phyloP scores from a whole-genome alignment of 2,329 filamentous ascomycete genomes.

The Daldinia sp. region DNA sequence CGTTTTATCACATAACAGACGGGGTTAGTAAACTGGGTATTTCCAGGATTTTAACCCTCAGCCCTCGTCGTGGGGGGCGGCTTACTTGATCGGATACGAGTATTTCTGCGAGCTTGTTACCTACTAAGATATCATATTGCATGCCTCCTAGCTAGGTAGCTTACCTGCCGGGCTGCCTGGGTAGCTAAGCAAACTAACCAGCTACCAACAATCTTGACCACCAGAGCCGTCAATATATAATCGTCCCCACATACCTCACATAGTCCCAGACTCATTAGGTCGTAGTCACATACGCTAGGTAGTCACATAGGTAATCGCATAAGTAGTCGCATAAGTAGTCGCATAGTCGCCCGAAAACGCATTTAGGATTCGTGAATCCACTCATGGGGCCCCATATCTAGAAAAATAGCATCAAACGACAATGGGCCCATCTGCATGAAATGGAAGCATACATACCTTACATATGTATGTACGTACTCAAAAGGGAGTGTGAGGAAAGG shows the following conservation, averaged over 20 bases:
- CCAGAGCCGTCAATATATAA: constrained; percentile 2
- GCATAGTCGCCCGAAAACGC: constrained; percentile 3
- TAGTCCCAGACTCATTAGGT: too few species aligned
- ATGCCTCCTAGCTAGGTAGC: too few species aligned
- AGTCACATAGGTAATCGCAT: too few species aligned
- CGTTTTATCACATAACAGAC: background rate
- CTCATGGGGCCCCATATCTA: constrained; percentile 14
- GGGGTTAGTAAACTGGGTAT: constrained; percentile 3
- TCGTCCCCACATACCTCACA: background rate
- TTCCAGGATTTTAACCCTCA: background rate
- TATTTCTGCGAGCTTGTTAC: background rate
- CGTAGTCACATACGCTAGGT: too few species aligned
- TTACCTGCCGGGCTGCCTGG: too few species aligned
- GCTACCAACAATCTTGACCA: background rate
- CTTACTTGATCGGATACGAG: background rate
- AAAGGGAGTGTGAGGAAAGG: background rate
- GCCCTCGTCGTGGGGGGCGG: background rate
- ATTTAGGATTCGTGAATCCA: constrained; percentile 15
- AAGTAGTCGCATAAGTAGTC: too few species aligned
- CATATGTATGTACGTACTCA: background rate
- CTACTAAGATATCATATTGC: background rate
- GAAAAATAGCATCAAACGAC: constrained; percentile 31
- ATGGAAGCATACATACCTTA: constrained; percentile 24
- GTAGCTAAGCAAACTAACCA: too few species aligned
- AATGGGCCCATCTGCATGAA: constrained; percentile 35